A percentile compares a stretch with the other conserved stretches of the same genome.
These are phyloP conservation scores for Piper longum DNA, from an alignment of 164 flowering plant genomes.

Conservation along the genomic window DNA sequence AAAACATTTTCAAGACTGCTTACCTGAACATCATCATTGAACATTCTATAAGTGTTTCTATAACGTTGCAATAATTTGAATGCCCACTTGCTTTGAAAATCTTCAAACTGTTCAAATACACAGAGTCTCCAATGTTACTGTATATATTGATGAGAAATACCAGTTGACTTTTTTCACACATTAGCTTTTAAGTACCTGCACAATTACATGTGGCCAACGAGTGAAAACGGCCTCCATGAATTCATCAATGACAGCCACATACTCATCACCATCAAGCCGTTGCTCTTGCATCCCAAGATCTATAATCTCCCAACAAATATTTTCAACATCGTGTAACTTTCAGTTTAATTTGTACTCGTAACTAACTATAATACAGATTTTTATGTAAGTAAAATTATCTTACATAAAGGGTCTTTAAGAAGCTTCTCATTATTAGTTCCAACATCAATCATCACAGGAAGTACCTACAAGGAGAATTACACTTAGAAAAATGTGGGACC, in stretches of 20 bases:
- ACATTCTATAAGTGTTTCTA: slow-evolving; percentile 79
- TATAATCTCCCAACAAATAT: slow-evolving; percentile 4
- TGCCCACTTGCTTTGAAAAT: slow-evolving; percentile 99
- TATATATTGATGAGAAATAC: not conserved
- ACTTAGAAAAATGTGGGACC: not conserved
- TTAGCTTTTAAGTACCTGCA: slow-evolving; percentile 43
- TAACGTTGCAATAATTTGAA: slow-evolving; percentile 87
- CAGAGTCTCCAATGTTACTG: slow-evolving; percentile 5
- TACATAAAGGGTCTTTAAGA: slow-evolving; percentile 77
- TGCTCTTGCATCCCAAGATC: slow-evolving; percentile 85
- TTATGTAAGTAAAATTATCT: slow-evolving; percentile 13
- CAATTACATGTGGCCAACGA: slow-evolving; percentile 98
- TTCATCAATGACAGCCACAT: slow-evolving; percentile 79
- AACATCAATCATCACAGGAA: slow-evolving; percentile 97
- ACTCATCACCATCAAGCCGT: slow-evolving; percentile 94
- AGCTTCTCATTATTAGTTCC: slow-evolving; percentile 97
- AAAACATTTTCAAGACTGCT: not conserved
- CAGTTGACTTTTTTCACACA: not conserved
- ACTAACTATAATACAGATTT: not conserved
- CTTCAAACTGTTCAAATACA: slow-evolving; percentile 64
- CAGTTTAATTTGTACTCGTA: no score
- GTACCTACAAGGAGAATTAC: slow-evolving; percentile 36
- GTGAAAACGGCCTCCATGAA: slow-evolving; percentile 99
- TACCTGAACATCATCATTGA: slow-evolving; percentile 98
- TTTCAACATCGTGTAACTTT: no score